Percentiles rank a stretch among this genome's conserved stretches.
Evolutionary conservation across 192 early-diverging fungal genomes (phyloP).

Genomic region (Phycomyces blakesleeanus): DNA sequence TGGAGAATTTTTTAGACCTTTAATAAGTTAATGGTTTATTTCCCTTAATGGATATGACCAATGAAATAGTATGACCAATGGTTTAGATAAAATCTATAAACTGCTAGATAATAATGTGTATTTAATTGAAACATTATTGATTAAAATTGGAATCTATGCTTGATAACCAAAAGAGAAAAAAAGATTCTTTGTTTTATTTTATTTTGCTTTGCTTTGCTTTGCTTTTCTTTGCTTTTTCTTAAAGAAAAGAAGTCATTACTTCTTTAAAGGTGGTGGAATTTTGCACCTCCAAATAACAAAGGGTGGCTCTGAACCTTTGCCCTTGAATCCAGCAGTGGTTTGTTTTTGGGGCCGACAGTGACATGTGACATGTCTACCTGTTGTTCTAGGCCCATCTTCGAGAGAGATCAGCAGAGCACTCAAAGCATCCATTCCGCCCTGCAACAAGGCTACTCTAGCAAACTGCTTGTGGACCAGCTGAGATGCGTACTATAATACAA

Average conservation of each 20-base stretch:
- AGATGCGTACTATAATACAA: slow-evolving; percentile 47
- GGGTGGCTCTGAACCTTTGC: slow-evolving; percentile 37
- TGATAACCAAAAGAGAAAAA: no score
- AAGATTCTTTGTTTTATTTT: no score
- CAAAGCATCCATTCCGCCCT: slow-evolving; percentile 51
- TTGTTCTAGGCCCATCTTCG: not conserved
- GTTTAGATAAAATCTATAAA: no score
- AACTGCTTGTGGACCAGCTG: slow-evolving; percentile 42
- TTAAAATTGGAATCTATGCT: no score
- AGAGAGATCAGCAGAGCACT: slow-evolving; percentile 2
- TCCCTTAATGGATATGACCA: no score
- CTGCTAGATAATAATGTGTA: no score
- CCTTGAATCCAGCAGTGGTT: slow-evolving; percentile 29
- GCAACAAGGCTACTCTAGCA: slow-evolving; percentile 42
- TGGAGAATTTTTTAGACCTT: no score
- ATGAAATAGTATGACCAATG: not conserved
- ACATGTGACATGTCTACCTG: slow-evolving; percentile 12
- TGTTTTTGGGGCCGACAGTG: slow-evolving; percentile 34
- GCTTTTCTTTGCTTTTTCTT: no score
- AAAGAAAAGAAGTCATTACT: no score
- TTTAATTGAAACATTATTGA: no score
- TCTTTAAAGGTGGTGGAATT: slow-evolving; percentile 10
- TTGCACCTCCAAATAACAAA: slow-evolving; percentile 40
- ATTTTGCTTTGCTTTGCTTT: no score
- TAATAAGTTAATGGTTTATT: no score